A percentile compares a stretch with the other conserved stretches of the same genome.
Conservation (phyloP, 805 yeast genomes). For the Ogataea pilisensis region DNA sequence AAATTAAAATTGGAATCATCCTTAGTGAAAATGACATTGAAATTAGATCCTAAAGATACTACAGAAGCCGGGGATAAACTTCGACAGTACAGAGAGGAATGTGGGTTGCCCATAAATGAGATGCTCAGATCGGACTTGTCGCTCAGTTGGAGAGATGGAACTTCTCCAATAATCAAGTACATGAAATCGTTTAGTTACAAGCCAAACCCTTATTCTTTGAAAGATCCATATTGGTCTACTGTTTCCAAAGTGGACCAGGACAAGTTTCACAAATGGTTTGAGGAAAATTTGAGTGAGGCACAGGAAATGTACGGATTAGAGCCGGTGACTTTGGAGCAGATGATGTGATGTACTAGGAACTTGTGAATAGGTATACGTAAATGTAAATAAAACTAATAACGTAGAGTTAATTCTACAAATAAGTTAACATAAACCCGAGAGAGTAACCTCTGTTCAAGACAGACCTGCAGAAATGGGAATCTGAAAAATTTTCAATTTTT, state of each 20-base stretch:
- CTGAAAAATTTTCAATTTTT: constrained; percentile 2
- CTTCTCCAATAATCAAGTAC: constrained; percentile 19
- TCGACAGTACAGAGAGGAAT: constrained; percentile 10
- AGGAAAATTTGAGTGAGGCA: constrained; percentile 1
- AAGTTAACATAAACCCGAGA: no score
- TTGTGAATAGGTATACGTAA: neutral
- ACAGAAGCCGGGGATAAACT: constrained; percentile 8
- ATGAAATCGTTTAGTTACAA: constrained; percentile 20
- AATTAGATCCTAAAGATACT: constrained; percentile 9
- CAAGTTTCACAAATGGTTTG: constrained; percentile 8
- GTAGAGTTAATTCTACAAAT: no score
- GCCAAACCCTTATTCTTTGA: constrained; percentile 19
- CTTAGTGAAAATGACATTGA: constrained; percentile 20
- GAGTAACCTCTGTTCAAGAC: no score
- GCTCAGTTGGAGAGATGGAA: constrained; percentile 21
- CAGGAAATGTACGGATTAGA: constrained; percentile 16
- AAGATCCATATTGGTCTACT: constrained; percentile 11
- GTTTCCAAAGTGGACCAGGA: constrained; percentile 7
- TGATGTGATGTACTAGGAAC: constrained; percentile 8
- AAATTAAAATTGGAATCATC: constrained; percentile 18
- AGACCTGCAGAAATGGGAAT: constrained; percentile 1
- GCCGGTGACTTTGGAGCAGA: constrained; percentile 10
- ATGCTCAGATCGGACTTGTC: constrained; percentile 4
- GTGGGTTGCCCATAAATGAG: constrained; percentile 17
- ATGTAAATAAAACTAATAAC: no score